Conservation (phyloP, 2,329 filamentous ascomycete genomes). For the Phyllosticta citriasiana region DNA sequence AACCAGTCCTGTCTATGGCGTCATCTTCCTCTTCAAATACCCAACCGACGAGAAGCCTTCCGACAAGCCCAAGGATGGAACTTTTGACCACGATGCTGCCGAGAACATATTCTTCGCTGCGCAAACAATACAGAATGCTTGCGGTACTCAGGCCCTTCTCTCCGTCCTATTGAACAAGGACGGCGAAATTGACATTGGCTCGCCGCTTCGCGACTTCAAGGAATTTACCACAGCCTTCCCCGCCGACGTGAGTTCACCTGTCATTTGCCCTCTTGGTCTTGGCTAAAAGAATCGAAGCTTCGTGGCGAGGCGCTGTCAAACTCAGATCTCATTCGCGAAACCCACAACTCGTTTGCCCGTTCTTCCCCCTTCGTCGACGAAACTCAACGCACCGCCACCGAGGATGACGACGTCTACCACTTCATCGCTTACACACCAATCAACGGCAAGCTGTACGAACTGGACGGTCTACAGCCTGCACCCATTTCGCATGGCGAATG, state of each 20-base stretch:
- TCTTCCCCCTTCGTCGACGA: slow-evolving; percentile 90
- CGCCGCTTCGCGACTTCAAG: slow-evolving; percentile 64
- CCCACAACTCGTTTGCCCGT: slow-evolving; percentile 84
- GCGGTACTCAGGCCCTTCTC: slow-evolving; percentile 89
- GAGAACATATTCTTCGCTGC: slow-evolving; percentile 84
- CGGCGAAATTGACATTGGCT: slow-evolving; percentile 59
- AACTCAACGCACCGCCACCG: slow-evolving; percentile 61
- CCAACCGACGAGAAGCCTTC: slow-evolving; percentile 58
- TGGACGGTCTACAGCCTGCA: slow-evolving; percentile 87
- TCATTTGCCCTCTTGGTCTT: background rate
- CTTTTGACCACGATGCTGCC: slow-evolving; percentile 65
- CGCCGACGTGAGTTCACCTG: slow-evolving; percentile 32
- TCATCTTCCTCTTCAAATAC: slow-evolving; percentile 99
- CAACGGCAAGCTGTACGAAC: slow-evolving; percentile 74
- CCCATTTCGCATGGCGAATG: slow-evolving; percentile 83
- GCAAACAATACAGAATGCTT: slow-evolving; percentile 98
- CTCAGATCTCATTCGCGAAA: slow-evolving; percentile 47
- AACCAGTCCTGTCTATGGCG: slow-evolving; percentile 71
- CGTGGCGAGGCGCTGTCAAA: slow-evolving; percentile 63
- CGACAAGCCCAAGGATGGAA: slow-evolving; percentile 66
- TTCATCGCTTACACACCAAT: slow-evolving; percentile 92
- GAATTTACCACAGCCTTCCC: slow-evolving; percentile 82
- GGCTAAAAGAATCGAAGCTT: slow-evolving; percentile 35
- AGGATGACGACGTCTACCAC: slow-evolving; percentile 86
- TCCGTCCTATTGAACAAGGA: slow-evolving; percentile 84